These are phyloP conservation scores for Ettlia oleoabundans DNA, from an alignment of 139 green algal species.

Conservation along the genomic window DNA sequence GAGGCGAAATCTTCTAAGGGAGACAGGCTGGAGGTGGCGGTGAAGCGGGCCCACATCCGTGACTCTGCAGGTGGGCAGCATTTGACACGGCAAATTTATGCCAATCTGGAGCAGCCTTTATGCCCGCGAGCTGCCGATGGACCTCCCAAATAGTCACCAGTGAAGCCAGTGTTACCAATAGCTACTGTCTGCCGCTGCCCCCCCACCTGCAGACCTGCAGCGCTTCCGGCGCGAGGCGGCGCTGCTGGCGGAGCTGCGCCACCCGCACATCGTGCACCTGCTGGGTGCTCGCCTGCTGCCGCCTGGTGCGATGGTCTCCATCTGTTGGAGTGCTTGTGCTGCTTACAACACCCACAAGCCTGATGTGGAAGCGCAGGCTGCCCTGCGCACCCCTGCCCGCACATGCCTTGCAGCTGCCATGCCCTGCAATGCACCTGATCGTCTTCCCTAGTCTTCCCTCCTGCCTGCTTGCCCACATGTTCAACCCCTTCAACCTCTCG, in stretches of 20 bases:
- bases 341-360: too few species aligned
- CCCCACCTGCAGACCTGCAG: conserved; percentile 66
- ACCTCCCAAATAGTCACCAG: too few species aligned
- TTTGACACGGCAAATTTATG: not conserved
- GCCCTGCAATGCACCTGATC: not conserved
- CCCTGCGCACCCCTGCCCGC: not conserved
- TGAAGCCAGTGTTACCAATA: too few species aligned
- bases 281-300: conserved; percentile 71
- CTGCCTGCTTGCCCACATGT: not conserved
- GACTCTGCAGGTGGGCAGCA: not conserved
- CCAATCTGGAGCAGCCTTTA: not conserved
- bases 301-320: conserved; percentile 63
- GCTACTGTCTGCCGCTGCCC: not conserved
- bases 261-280: conserved; percentile 59
- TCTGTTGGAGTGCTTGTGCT: not conserved
- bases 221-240: conserved; percentile 73
- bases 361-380: not conserved
- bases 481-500: too few species aligned
- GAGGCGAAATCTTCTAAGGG: not conserved
- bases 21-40: conserved; percentile 56
- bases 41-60: conserved; percentile 75
- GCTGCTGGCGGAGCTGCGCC: conserved; percentile 62
- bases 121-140: too few species aligned
- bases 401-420: not conserved
- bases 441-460: not conserved